Conservation (phyloP, 805 yeast species). For the Metschnikowia henanensis region DNA sequence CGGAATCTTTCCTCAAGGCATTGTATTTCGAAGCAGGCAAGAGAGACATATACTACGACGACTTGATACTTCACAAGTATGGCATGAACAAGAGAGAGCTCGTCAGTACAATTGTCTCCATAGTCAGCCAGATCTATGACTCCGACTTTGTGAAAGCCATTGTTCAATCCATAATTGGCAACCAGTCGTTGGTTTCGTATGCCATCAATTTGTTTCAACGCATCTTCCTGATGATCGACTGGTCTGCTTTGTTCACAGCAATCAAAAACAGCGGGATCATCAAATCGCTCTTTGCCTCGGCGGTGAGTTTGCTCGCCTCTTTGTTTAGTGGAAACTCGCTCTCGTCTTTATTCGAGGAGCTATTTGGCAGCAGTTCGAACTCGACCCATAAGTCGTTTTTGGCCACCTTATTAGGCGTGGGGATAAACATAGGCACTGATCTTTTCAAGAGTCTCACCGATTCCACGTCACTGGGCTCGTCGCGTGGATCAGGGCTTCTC, state of each 20-base stretch:
- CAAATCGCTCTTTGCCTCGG: slow-evolving; percentile 15
- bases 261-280: slow-evolving; percentile 30
- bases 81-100: slow-evolving; percentile 19
- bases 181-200: slow-evolving; percentile 20
- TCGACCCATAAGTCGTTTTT: slow-evolving; percentile 17
- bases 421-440: slow-evolving; percentile 16
- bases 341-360: slow-evolving; percentile 12
- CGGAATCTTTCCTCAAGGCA: slow-evolving; percentile 14
- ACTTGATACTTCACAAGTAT: slow-evolving; percentile 8
- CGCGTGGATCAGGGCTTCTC: slow-evolving; percentile 15
- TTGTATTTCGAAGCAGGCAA: slow-evolving; percentile 12
- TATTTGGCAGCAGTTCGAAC: slow-evolving; percentile 16
- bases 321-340: slow-evolving; percentile 14
- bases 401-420: slow-evolving; percentile 13
- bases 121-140: slow-evolving; percentile 23
- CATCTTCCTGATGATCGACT: slow-evolving; percentile 24
- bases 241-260: slow-evolving; percentile 21
- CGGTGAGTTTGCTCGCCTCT: slow-evolving; percentile 18
- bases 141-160: slow-evolving; percentile 25
- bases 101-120: slow-evolving; percentile 17
- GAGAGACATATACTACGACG: slow-evolving; percentile 14
- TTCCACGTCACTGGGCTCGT: slow-evolving; percentile 3
- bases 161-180: slow-evolving; percentile 25
- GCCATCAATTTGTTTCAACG: slow-evolving; percentile 22
- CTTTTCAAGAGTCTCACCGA: slow-evolving; percentile 15